Conservation (phyloP, 768 basidiomycete species). For the Mycena vitilis region DNA sequence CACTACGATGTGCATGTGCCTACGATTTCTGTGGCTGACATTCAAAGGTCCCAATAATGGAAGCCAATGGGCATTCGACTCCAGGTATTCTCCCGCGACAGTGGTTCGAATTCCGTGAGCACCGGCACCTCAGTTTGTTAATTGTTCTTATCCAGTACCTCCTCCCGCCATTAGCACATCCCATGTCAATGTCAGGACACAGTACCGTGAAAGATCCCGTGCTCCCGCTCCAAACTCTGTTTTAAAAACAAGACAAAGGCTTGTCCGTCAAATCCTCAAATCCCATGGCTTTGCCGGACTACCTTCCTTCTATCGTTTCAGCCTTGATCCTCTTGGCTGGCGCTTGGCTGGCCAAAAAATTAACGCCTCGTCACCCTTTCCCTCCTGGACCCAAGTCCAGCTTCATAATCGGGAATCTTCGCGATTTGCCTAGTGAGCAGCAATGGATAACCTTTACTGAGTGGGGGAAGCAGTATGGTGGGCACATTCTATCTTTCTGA, state of each 20-base stretch:
- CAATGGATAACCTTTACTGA: conserved; percentile 48
- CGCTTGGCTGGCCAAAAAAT: background rate
- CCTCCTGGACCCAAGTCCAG: conserved; percentile 41
- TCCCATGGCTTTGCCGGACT: background rate
- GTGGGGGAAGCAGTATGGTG: conserved; percentile 47
- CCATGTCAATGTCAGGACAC: background rate
- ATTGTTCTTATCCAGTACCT: too few relatives aligned
- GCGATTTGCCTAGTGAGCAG: conserved; percentile 40
- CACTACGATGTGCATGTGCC: too few relatives aligned
- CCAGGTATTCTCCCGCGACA: too few relatives aligned
- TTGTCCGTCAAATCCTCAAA: background rate
- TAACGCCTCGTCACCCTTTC: conserved; percentile 34
- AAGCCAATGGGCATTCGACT: too few relatives aligned
- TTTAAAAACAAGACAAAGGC: background rate
- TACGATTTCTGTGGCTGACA: too few relatives aligned
- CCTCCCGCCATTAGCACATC: too few relatives aligned
- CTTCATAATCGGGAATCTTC: conserved; percentile 38
- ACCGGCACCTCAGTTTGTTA: too few relatives aligned
- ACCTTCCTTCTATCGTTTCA: background rate
- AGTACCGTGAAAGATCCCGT: background rate
- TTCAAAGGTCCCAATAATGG: too few relatives aligned
- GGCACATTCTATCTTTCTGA: background rate
- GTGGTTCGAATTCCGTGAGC: too few relatives aligned
- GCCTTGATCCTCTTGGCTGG: background rate
- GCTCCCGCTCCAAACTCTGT: too few relatives aligned